A percentile compares a stretch with the other conserved stretches of the same genome.
These are phyloP conservation scores for Testicularia cyperi DNA, from an alignment of 1,284 basidiomycete species.

Conservation along the genomic window DNA sequence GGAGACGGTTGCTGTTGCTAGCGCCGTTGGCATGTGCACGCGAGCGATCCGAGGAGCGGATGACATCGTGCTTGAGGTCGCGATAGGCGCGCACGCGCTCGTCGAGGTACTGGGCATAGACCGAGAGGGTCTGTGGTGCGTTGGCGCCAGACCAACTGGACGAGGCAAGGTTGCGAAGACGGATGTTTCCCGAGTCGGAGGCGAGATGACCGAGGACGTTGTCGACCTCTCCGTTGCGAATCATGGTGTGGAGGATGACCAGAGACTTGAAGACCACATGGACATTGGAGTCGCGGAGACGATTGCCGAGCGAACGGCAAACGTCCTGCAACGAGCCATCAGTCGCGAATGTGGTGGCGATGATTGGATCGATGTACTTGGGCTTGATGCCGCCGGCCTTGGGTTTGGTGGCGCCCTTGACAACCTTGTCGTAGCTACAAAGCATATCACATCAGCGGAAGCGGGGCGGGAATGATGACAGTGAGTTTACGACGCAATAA, in stretches of 20 bases:
- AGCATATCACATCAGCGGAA: too few relatives aligned
- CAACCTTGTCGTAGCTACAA: constrained; percentile 54
- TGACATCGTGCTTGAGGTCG: constrained; percentile 89
- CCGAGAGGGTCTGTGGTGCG: constrained; percentile 78
- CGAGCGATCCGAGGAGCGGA: constrained; percentile 77
- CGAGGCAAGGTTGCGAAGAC: constrained; percentile 70
- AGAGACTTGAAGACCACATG: constrained; percentile 95
- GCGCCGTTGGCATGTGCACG: constrained; percentile 64
- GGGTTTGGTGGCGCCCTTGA: constrained; percentile 59
- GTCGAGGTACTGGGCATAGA: constrained; percentile 88
- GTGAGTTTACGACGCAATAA: too few relatives aligned
- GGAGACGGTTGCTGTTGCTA: constrained; percentile 66
- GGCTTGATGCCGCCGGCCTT: constrained; percentile 54
- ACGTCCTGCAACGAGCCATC: constrained; percentile 90
- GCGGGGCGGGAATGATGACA: too few relatives aligned
- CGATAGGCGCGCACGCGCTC: constrained; percentile 83
- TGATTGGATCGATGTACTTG: constrained; percentile 69
- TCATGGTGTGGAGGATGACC: constrained; percentile 91
- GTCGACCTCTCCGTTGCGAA: constrained; percentile 88
- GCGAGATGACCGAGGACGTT: constrained; percentile 82
- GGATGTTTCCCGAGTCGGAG: constrained; percentile 68
- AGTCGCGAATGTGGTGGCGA: constrained; percentile 88
- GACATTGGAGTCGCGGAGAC: constrained; percentile 84
- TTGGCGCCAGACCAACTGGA: constrained; percentile 36
- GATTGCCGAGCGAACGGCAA: constrained; percentile 77